These are phyloP conservation scores for Hawksworthiomyces lignivorus DNA, from an alignment of 2,329 filamentous ascomycete species.

Conservation along the genomic window DNA sequence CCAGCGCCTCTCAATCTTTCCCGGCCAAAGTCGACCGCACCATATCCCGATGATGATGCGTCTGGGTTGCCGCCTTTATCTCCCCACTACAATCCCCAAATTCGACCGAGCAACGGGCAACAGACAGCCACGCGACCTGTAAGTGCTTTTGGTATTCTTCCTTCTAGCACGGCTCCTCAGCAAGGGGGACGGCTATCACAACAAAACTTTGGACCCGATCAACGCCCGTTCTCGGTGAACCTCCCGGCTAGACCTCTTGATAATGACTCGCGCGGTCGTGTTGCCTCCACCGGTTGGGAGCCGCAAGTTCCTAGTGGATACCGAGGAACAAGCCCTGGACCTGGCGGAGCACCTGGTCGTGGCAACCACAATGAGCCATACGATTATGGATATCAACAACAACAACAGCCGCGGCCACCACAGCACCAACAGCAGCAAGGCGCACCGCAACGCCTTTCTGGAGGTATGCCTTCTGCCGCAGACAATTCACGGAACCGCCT, in stretches of 20 bases:
- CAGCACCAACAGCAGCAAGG: constrained; percentile 7
- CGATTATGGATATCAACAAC: constrained; percentile 15
- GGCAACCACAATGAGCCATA: constrained; percentile 7
- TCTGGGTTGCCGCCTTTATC: constrained; percentile 24
- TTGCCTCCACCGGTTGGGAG: constrained; percentile 37
- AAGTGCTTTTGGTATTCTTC: constrained; percentile 48
- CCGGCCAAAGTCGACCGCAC: constrained; percentile 39
- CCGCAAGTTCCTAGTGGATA: constrained; percentile 33
- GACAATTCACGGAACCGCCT: constrained; percentile 30
- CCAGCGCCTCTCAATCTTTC: constrained; percentile 40
- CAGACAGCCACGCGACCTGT: constrained; percentile 38
- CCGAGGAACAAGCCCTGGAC: constrained; percentile 31
- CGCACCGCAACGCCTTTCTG: constrained; percentile 11
- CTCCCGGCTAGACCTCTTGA: constrained; percentile 21
- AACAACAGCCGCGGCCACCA: constrained; percentile 8
- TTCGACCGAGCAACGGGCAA: constrained; percentile 40
- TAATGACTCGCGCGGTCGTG: constrained; percentile 32
- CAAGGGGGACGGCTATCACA: constrained; percentile 25
- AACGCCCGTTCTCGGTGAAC: constrained; percentile 26
- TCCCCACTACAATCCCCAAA: constrained; percentile 37
- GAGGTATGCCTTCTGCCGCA: constrained; percentile 20
- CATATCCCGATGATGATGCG: constrained; percentile 48
- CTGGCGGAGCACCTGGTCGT: constrained; percentile 19
- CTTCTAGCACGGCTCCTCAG: constrained; percentile 22
- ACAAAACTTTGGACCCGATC: constrained; percentile 30